Evolutionary conservation across 1,139 yeast species (phyloP).

Genomic region (Blastobotrys serpentis): DNA sequence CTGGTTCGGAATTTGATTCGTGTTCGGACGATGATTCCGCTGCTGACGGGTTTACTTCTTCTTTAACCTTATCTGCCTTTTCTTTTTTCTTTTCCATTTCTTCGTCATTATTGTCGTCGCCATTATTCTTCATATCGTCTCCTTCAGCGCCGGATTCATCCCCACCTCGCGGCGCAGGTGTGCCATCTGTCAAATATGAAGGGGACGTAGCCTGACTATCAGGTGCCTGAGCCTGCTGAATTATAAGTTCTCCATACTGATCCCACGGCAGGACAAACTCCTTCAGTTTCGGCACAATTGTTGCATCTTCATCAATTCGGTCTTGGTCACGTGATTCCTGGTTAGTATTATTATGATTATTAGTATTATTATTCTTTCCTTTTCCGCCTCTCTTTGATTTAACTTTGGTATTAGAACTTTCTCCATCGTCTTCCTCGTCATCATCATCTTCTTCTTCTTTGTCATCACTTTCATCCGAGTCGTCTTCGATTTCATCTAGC

Average conservation of each 20-base stretch:
- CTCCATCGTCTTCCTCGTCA: constrained; percentile 18
- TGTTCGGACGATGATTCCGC: not conserved
- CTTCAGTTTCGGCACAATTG: constrained; percentile 7
- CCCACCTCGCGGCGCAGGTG: constrained; percentile 5
- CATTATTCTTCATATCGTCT: constrained; percentile 19
- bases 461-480: constrained; percentile 18
- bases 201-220: constrained; percentile 16
- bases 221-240: constrained; percentile 40
- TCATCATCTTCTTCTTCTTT: constrained; percentile 14
- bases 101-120: constrained; percentile 18
- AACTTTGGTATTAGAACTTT: constrained; percentile 12
- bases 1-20: not conserved
- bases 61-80: not conserved
- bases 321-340: constrained; percentile 24
- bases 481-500: constrained; percentile 53
- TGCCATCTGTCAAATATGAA: constrained; percentile 2
- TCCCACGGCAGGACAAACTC: constrained; percentile 48
- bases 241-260: constrained; percentile 45
- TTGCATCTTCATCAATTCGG: constrained; percentile 20
- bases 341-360: constrained; percentile 17
- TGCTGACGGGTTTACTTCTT: not conserved
- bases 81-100: constrained; percentile 7
- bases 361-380: constrained; percentile 32
- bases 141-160: constrained; percentile 4
- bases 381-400: constrained; percentile 22